Base-by-base conservation (phyloP, 352 stramenopile genomes). In the Pythium periplocum region DNA sequence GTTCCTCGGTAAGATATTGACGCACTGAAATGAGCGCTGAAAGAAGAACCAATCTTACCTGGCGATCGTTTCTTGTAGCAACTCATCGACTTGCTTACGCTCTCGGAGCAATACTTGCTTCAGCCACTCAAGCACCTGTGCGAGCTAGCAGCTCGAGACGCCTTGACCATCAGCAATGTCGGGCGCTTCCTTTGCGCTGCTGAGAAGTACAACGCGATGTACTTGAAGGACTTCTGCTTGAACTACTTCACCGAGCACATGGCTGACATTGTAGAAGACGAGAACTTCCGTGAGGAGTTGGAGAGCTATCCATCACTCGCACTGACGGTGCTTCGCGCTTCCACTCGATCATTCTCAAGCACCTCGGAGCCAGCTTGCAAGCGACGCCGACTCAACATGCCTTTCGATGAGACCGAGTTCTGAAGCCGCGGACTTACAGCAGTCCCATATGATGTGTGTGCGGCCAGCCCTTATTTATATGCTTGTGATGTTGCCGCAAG, bases 201-300 rank as follows among this genome's bases (percentile, higher is more conserved):
- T 17, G 81, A 91, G 55, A 89, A 88, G 48, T 91, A 87, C 69
- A 88, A 90, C 51, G 84, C 84, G n/a, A 62, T 66, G 53, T 93
- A 79, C 58, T 55, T 94, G 56, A 90, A 91, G 55, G 84, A 94
- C 40, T 84, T 75, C 58, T 94, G 84, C 55, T 59, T 94, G 41
- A 78, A 66, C 44, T 91, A 82, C 55, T 90, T 93, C 55, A 75
- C 87, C 44, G 65, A 83, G 11, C 77, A 93, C 66, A 77, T 83
- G 54, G 68, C 71, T 40, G 78, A 93, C 49, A 79, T 94, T 44
- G 75, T 93, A 12, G 82, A 94, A 43, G 80, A 92, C 36, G 82
- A 92, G 40, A 87, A 70, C 54, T 94, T 93, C 45, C 72, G 78
- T 45, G 75, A 90, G 30, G 84, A 94, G 53, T 80, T 94, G 46